A percentile compares a stretch with the other conserved stretches of the same genome.
phyloP scores from a whole-genome alignment of 352 stramenopile species.

The Pythium folliculosum region DNA sequence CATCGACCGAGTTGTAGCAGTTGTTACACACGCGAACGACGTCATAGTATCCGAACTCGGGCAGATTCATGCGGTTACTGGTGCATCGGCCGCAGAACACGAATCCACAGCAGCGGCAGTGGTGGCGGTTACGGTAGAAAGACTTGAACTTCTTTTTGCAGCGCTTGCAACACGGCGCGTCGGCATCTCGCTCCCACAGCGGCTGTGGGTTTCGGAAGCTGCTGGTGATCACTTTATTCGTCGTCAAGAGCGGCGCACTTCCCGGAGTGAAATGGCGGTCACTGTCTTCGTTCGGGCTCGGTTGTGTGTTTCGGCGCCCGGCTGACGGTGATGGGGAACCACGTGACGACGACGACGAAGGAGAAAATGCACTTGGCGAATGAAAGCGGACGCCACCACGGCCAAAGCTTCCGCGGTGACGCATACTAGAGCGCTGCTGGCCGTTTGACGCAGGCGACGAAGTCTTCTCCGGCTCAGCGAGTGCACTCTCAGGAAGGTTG shows the following conservation, averaged over 20 bases:
- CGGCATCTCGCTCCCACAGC: constrained; percentile 82
- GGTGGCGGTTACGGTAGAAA: constrained; percentile 77
- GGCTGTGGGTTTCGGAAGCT: constrained; percentile 78
- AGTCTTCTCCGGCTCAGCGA: constrained; percentile 49
- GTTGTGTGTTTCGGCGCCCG: constrained; percentile 25
- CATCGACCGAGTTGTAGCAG: constrained; percentile 82
- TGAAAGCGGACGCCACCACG: constrained; percentile 28
- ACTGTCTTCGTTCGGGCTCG: constrained; percentile 18
- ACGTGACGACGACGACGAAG: constrained; percentile 30
- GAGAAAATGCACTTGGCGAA: constrained; percentile 40
- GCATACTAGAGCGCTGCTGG: constrained; percentile 22
- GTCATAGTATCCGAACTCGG: constrained; percentile 88
- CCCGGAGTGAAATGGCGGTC: constrained; percentile 54
- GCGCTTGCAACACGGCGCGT: constrained; percentile 82
- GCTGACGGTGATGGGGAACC: constrained; percentile 16
- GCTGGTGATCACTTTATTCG: constrained; percentile 63
- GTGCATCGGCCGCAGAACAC: constrained; percentile 83
- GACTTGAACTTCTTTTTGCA: constrained; percentile 91
- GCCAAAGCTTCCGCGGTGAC: constrained; percentile 16
- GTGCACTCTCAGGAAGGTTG: constrained; percentile 64
- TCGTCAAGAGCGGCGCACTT: constrained; percentile 63
- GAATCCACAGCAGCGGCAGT: constrained; percentile 85
- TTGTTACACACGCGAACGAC: constrained; percentile 79
- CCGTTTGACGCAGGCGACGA: constrained; percentile 41
- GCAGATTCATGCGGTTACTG: constrained; percentile 83